phyloP scores from a whole-genome alignment of 805 yeast genomes.

The Kodamaea laetipori region DNA sequence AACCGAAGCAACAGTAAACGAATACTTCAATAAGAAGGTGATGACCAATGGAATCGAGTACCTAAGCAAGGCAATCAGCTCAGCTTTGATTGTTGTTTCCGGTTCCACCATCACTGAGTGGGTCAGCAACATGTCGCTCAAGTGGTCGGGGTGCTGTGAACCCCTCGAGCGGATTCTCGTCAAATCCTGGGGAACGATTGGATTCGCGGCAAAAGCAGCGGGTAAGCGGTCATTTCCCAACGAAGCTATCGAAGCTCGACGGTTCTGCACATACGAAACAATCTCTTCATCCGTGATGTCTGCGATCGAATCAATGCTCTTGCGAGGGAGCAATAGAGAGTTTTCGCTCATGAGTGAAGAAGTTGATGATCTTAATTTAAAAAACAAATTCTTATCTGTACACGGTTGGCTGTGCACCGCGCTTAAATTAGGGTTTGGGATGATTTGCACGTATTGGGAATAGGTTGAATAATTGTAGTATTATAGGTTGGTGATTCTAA shows the following conservation, averaged over 20 bases:
- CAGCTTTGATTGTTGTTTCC: slow-evolving; percentile 42
- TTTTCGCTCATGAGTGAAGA: slow-evolving; percentile 1
- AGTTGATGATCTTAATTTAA: too few species aligned
- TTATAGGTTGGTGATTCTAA: too few species aligned
- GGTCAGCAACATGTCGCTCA: slow-evolving; percentile 27
- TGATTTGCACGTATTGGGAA: too few species aligned
- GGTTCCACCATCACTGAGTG: slow-evolving; percentile 42
- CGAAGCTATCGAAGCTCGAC: slow-evolving; percentile 42
- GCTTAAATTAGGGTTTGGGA: too few species aligned
- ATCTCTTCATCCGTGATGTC: slow-evolving; percentile 38
- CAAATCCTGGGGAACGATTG: slow-evolving; percentile 17
- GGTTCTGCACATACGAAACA: slow-evolving; percentile 39
- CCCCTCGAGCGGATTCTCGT: slow-evolving; percentile 20
- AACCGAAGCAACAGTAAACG: slow-evolving; percentile 73
- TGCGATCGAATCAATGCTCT: slow-evolving; percentile 3
- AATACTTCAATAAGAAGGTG: slow-evolving; percentile 70
- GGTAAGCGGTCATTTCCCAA: slow-evolving; percentile 24
- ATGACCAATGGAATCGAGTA: slow-evolving; percentile 61
- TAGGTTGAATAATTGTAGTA: too few species aligned
- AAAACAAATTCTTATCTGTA: too few species aligned
- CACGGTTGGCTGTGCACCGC: too few species aligned
- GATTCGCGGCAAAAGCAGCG: slow-evolving; percentile 11
- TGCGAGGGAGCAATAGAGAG: slow-evolving; percentile 6
- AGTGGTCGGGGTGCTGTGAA: slow-evolving; percentile 14
- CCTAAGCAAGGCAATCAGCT: slow-evolving; percentile 37